A percentile compares a stretch with the other conserved stretches of the same genome.
Conservation (phyloP, 805 yeast genomes). For the Saturnispora serradocipensis region DNA sequence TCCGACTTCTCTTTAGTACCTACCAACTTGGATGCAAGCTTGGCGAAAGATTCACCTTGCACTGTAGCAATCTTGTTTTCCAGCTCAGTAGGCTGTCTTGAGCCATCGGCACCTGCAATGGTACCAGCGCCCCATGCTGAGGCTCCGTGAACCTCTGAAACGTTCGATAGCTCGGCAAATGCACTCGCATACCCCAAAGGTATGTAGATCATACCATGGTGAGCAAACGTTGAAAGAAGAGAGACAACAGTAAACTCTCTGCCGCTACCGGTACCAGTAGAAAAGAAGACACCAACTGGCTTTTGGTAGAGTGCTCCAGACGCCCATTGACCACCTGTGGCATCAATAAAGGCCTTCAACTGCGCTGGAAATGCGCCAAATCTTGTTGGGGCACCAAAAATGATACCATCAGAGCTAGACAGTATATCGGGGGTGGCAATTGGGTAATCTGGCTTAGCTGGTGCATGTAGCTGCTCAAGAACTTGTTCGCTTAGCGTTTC, state of each 20-base stretch:
- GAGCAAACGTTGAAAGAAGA: constrained; percentile 55
- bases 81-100: constrained; percentile 53
- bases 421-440: constrained; percentile 53
- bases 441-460: constrained; percentile 55
- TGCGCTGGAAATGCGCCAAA: constrained; percentile 78
- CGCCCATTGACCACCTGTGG: constrained; percentile 77
- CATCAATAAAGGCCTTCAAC: constrained; percentile 66
- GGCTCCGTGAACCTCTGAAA: constrained; percentile 67
- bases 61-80: constrained; percentile 54
- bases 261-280: constrained; percentile 81
- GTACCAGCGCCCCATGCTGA: constrained; percentile 86
- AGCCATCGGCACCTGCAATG: constrained; percentile 68
- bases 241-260: constrained; percentile 65
- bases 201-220: constrained; percentile 73
- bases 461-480: constrained; percentile 49
- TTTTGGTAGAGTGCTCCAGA: constrained; percentile 63
- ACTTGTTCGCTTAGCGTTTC: constrained; percentile 64
- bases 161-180: constrained; percentile 43
- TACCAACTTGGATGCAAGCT: constrained; percentile 29
- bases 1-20: not conserved
- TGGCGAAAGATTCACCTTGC: constrained; percentile 62
- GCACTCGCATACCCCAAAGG: constrained; percentile 66
- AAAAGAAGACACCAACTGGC: constrained; percentile 62
- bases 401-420: constrained; percentile 61
- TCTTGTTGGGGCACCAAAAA: constrained; percentile 84